Conservation (phyloP, 1,284 basidiomycete genomes). For the Sporisorium scitamineum region DNA sequence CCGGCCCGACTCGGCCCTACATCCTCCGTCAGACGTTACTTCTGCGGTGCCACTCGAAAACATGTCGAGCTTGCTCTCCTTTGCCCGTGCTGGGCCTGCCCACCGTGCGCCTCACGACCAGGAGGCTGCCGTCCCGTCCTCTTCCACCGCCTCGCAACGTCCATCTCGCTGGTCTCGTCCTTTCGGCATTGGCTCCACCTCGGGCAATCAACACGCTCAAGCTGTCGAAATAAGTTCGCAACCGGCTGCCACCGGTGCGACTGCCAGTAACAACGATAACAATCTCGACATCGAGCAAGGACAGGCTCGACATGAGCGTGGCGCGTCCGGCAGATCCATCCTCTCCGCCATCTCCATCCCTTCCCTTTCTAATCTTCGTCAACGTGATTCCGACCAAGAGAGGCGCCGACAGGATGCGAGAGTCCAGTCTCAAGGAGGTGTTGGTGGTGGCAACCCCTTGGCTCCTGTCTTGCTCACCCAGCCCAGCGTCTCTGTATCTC, state of each 20-base stretch:
- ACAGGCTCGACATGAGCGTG: conserved; percentile 31
- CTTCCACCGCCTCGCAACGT: conserved; percentile 5
- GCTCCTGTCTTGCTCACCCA: conserved; percentile 23
- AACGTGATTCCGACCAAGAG: conserved; percentile 48
- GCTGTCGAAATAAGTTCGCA: conserved; percentile 32
- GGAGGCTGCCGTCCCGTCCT: conserved; percentile 20
- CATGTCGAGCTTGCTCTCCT: conserved; percentile 40
- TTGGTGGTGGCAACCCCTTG: conserved; percentile 18
- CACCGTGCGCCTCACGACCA: conserved; percentile 25
- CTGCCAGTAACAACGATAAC: conserved; percentile 1
- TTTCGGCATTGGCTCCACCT: conserved; percentile 15
- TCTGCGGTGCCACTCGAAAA: not conserved
- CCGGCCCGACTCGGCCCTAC: not conserved
- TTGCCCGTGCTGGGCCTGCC: conserved; percentile 22
- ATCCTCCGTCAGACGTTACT: not conserved
- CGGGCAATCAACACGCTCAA: conserved; percentile 5
- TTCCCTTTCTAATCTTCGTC: conserved; percentile 44
- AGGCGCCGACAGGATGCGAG: conserved; percentile 30
- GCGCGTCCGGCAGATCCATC: conserved; percentile 45
- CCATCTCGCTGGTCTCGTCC: conserved; percentile 24
- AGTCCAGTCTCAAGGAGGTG: conserved; percentile 8
- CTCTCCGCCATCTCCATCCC: conserved; percentile 40
- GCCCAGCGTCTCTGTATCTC: conserved; percentile 4
- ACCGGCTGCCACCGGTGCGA: not conserved
- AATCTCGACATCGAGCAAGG: conserved; percentile 32